phyloP scores from a whole-genome alignment of 257 asterid species.

The Fraxinus cuspidata region DNA sequence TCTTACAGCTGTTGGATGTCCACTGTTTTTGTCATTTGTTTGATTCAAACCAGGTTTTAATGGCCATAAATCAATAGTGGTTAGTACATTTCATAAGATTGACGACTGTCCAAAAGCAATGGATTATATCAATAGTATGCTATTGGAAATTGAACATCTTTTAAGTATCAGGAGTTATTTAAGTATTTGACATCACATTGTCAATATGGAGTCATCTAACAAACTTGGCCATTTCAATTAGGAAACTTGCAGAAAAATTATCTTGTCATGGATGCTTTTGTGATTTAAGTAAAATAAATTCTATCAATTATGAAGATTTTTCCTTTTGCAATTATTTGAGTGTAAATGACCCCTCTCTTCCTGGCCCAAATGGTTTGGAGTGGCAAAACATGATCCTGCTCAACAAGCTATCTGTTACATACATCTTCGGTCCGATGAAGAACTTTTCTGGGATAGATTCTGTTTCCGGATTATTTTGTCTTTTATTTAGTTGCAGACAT shows the following conservation, averaged over 20 bases:
- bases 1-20: slow-evolving; percentile 3
- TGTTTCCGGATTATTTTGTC: background rate
- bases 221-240: slow-evolving; percentile 2
- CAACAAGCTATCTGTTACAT: background rate
- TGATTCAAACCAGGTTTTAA: slow-evolving; percentile 11
- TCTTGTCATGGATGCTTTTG: slow-evolving; percentile 13
- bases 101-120: slow-evolving; percentile 14
- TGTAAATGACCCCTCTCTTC: too few relatives aligned
- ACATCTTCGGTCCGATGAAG: slow-evolving; percentile 11
- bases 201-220: slow-evolving; percentile 11
- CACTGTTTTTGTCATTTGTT: background rate
- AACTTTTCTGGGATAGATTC: slow-evolving; percentile 17
- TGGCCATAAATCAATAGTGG: slow-evolving; percentile 8
- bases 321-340: too few relatives aligned
- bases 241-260: slow-evolving; percentile 4
- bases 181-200: slow-evolving; percentile 4
- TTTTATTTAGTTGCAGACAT: background rate
- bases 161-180: slow-evolving; percentile 9
- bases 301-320: too few relatives aligned
- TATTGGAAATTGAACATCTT: background rate
- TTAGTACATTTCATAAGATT: background rate
- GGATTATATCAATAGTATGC: slow-evolving; percentile 13
- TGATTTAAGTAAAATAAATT: slow-evolving; percentile 3
- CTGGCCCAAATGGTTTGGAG: slow-evolving; percentile 10
- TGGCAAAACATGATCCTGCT: slow-evolving; percentile 3